Conservation (phyloP, 2,329 filamentous ascomycete species). For the Chaetothyriales sp. region DNA sequence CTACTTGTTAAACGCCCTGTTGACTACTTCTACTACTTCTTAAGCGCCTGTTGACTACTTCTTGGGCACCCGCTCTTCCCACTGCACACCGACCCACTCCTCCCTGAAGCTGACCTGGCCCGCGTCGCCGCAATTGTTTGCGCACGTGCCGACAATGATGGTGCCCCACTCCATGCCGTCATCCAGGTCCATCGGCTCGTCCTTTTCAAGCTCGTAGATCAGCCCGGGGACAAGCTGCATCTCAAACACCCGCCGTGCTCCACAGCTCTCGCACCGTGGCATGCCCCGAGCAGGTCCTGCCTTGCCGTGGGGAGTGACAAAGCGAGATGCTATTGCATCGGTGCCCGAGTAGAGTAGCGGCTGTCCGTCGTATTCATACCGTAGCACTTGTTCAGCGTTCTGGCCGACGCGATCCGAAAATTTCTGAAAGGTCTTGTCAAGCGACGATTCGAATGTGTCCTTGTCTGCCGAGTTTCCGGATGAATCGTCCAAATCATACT, state of each 20-base stretch:
- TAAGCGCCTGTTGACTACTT: conserved; percentile 11
- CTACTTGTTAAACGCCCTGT: too few species aligned
- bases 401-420: conserved; percentile 66
- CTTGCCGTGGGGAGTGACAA: conserved; percentile 27
- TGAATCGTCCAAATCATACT: conserved; percentile 22
- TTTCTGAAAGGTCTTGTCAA: conserved; percentile 65
- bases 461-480: conserved; percentile 35
- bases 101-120: conserved; percentile 68
- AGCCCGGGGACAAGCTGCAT: conserved; percentile 83
- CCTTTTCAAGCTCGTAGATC: conserved; percentile 74
- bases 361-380: conserved; percentile 61
- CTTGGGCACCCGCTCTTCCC: conserved; percentile 54
- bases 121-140: conserved; percentile 56
- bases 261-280: conserved; percentile 65
- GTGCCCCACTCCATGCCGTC: conserved; percentile 96
- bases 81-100: conserved; percentile 97
- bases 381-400: conserved; percentile 69
- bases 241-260: conserved; percentile 66
- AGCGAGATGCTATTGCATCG: conserved; percentile 57
- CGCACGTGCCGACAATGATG: conserved; percentile 73
- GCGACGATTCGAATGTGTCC: conserved; percentile 60
- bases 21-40: too few species aligned
- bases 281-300: conserved; percentile 33
- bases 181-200: conserved; percentile 47
- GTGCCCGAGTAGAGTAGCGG: conserved; percentile 69